A percentile compares a stretch with the other conserved stretches of the same genome.
Conservation (phyloP, 108 stramenopile genomes). For the Nitzschia sp. region DNA sequence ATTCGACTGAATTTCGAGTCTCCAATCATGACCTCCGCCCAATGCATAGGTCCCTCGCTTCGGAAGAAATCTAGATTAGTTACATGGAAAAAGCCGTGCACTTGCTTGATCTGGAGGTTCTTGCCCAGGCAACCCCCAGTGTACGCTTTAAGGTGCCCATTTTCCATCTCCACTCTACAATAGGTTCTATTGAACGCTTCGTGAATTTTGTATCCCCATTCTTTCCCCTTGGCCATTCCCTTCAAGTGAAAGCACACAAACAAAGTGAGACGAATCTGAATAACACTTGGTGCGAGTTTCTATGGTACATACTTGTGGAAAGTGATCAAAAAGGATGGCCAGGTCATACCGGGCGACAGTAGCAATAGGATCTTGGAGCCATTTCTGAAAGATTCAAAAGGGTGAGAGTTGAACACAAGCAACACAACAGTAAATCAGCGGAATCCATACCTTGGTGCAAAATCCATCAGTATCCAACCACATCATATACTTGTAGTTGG, state of each 20-base stretch:
- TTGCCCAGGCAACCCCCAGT: slow-evolving; percentile 1
- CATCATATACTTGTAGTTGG: slow-evolving; percentile 41
- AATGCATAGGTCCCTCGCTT: slow-evolving; percentile 22
- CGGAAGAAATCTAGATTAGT: slow-evolving; percentile 58
- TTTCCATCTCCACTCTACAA: slow-evolving; percentile 12
- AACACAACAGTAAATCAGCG: not conserved
- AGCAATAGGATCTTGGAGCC: slow-evolving; percentile 49
- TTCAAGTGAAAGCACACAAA: not conserved
- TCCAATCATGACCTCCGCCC: slow-evolving; percentile 25
- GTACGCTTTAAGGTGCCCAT: slow-evolving; percentile 16
- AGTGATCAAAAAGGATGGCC: slow-evolving; percentile 18
- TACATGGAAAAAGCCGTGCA: slow-evolving; percentile 57
- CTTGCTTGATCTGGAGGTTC: slow-evolving; percentile 22
- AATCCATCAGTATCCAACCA: slow-evolving; percentile 25
- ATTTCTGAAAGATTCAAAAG: slow-evolving; percentile 11
- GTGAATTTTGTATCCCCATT: slow-evolving; percentile 2
- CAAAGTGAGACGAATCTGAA: not conserved
- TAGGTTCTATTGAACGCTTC: slow-evolving; percentile 14
- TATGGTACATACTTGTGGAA: slow-evolving; percentile 16
- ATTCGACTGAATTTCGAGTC: slow-evolving; percentile 32
- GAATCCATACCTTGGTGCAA: slow-evolving; percentile 18
- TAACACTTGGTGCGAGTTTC: too few species aligned
- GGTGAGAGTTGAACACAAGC: not conserved
- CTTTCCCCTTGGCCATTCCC: slow-evolving; percentile 7
- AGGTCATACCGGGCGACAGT: slow-evolving; percentile 35